Evolutionary conservation across 2,329 filamentous ascomycete species (phyloP).

Genomic region (Aureobasidium namibiae): DNA sequence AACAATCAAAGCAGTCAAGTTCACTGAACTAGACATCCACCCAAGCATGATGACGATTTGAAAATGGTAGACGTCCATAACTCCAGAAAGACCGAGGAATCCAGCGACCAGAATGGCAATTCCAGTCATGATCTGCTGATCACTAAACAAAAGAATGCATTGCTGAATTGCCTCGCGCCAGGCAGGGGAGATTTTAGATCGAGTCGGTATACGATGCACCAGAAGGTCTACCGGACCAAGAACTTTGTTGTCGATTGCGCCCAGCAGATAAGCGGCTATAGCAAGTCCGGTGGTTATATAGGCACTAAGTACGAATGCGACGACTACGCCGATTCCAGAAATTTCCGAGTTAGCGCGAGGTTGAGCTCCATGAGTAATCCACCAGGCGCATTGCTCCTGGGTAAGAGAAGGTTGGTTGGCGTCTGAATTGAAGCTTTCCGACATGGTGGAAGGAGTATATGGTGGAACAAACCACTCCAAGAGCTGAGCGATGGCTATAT

Average conservation of each 20-base stretch:
- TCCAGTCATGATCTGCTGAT: background rate
- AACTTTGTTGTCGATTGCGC: background rate
- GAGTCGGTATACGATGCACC: background rate
- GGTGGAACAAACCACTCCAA: too few species aligned
- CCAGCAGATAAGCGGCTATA: background rate
- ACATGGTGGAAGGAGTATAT: too few species aligned
- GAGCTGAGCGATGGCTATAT: too few species aligned
- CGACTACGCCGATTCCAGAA: background rate
- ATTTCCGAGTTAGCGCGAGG: background rate
- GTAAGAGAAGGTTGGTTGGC: too few species aligned
- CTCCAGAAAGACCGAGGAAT: background rate
- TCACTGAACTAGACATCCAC: constrained; percentile 23
- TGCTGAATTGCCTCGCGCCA: background rate
- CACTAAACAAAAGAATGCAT: background rate
- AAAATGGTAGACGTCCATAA: constrained; percentile 22
- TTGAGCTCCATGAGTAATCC: background rate
- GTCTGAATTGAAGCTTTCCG: too few species aligned
- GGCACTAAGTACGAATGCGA: background rate
- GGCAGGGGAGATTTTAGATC: background rate
- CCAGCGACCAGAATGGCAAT: background rate
- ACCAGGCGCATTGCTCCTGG: background rate
- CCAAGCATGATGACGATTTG: constrained; percentile 22
- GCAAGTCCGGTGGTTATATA: background rate
- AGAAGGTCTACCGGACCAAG: background rate
- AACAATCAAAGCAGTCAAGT: constrained; percentile 18